Conservation (phyloP, 257 asterid species). For the Solanum chilense region DNA sequence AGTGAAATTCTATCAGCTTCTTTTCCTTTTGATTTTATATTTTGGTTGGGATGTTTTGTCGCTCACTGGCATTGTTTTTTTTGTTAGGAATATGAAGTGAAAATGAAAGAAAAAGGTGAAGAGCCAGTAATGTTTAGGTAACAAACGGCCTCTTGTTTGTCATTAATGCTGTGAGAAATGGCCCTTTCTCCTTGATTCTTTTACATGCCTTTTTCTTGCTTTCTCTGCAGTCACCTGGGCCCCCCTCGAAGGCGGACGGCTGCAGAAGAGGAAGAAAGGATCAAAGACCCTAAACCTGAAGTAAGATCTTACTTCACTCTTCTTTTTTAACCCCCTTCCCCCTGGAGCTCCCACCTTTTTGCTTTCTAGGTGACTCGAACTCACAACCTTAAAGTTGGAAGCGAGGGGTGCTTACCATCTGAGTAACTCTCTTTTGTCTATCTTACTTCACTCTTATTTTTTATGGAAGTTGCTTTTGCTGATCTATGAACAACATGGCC, state of each 20-base stretch:
- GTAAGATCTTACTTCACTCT: constrained; percentile 24
- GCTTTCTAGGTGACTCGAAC: background rate
- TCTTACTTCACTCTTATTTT: constrained; percentile 1
- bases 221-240: constrained; percentile 78
- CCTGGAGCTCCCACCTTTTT: background rate
- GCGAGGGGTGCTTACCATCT: background rate
- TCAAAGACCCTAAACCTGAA: constrained; percentile 74
- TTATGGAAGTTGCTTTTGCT: constrained; percentile 4
- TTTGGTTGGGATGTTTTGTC: background rate
- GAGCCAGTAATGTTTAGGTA: constrained; percentile 98
- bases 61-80: background rate
- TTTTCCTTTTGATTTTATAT: background rate
- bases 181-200: background rate
- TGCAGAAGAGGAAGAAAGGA: constrained; percentile 92
- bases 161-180: background rate
- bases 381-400: background rate
- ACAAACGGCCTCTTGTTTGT: constrained; percentile 5
- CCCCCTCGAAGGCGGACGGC: constrained; percentile 68
- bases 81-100: constrained; percentile 80
- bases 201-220: background rate
- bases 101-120: constrained; percentile 91
- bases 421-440: background rate
- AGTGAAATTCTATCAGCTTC: background rate
- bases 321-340: background rate
- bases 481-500: constrained; percentile 9